Conservation (phyloP, 163 green algal species). For the Trebouxia gelatinosa region DNA sequence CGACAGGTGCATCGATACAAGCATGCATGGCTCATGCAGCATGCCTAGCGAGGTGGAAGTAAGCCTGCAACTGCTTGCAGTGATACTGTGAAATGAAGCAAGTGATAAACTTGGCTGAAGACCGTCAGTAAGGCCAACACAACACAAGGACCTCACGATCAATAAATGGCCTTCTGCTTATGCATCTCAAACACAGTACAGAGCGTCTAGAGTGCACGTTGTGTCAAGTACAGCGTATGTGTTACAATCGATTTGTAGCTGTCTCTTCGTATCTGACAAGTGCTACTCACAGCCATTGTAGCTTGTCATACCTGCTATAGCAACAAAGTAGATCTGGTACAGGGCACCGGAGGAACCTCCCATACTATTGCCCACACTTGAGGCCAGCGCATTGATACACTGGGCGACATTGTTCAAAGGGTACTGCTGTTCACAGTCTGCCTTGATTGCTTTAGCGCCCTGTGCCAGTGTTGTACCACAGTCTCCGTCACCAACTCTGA, state of each 20-base stretch:
- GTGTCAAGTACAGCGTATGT: not conserved
- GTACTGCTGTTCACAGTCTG: slow-evolving; percentile 18
- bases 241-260: not conserved
- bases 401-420: slow-evolving; percentile 42
- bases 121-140: not conserved
- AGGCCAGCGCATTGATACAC: slow-evolving; percentile 36
- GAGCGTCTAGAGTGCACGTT: no score
- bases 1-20: no score
- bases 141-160: not conserved
- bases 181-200: no score
- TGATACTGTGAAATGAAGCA: not conserved
- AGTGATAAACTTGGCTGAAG: not conserved
- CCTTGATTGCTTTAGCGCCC: slow-evolving; percentile 57
- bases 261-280: not conserved
- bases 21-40: not conserved
- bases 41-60: not conserved
- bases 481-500: slow-evolving; percentile 85
- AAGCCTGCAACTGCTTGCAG: not conserved
- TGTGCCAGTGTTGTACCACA: slow-evolving; percentile 76
- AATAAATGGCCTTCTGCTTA: not conserved
- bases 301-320: slow-evolving; percentile 41
- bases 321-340: slow-evolving; percentile 80
- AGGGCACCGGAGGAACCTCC: slow-evolving; percentile 77
- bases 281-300: not conserved
- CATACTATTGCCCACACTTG: slow-evolving; percentile 46